phyloP scores from a whole-genome alignment of 257 asterid species.

The Solanum microdontum region DNA sequence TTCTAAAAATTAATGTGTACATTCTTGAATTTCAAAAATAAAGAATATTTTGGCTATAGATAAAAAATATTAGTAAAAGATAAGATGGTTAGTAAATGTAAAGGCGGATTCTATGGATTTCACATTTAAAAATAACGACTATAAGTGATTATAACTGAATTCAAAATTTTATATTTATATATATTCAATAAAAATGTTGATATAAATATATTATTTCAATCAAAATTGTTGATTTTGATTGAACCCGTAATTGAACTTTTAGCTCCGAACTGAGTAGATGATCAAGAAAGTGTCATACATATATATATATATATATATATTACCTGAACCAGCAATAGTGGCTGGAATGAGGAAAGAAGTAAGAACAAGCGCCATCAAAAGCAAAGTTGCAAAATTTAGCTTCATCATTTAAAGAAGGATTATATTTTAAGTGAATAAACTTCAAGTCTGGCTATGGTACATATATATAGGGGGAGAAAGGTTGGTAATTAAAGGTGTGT shows the following conservation, averaged over 20 bases:
- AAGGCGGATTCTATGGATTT: background rate
- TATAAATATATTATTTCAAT: too few relatives aligned
- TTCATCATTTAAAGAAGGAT: slow-evolving; percentile 3
- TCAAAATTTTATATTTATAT: background rate
- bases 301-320: too few relatives aligned
- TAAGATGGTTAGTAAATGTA: background rate
- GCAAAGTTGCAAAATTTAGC: background rate
- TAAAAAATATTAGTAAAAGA: background rate
- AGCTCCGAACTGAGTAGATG: background rate
- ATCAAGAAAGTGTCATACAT: background rate
- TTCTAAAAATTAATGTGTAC: background rate
- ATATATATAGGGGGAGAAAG: background rate
- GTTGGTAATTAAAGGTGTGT: background rate
- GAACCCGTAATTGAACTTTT: too few relatives aligned
- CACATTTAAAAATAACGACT: fast-evolving
- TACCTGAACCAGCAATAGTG: slow-evolving; percentile 26
- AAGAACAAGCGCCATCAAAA: slow-evolving; percentile 25
- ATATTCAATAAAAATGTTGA: too few relatives aligned
- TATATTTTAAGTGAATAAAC: background rate
- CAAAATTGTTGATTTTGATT: too few relatives aligned
- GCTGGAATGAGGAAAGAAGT: slow-evolving; percentile 18
- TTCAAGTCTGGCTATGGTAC: background rate
- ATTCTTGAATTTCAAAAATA: background rate
- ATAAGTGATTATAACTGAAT: background rate
- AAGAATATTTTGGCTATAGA: background rate